phyloP scores from a whole-genome alignment of 1,284 basidiomycete species.

The Naganishia albida region DNA sequence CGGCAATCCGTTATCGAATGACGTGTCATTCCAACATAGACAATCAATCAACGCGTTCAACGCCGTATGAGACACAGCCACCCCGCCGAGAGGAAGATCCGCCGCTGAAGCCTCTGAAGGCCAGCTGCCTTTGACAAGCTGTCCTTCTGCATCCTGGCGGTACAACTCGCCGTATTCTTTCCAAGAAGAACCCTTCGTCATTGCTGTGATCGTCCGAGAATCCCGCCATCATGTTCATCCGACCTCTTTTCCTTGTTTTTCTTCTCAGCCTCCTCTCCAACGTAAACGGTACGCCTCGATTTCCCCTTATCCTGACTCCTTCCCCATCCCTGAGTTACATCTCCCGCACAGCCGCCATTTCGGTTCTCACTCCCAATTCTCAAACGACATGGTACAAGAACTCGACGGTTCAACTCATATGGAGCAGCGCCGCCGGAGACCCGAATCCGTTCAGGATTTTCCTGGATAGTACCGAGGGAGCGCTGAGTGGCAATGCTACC shows the following conservation, averaged over 20 bases:
- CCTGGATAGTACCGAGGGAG: conserved; percentile 41
- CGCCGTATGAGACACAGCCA: no score
- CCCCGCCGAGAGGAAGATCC: no score
- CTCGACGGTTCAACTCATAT: conserved; percentile 49
- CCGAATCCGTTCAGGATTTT: conserved; percentile 45
- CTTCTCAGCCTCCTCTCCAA: not conserved
- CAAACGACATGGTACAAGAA: conserved; percentile 48
- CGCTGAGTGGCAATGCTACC: conserved; percentile 41
- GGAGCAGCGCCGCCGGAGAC: conserved; percentile 44
- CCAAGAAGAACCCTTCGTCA: no score
- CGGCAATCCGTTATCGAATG: no score
- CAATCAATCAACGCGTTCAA: no score
- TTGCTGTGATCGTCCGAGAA: no score
- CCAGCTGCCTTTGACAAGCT: no score
- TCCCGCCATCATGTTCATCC: not conserved
- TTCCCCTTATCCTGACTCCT: not conserved
- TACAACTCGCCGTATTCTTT: no score
- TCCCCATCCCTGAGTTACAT: not conserved
- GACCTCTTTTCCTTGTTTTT: not conserved
- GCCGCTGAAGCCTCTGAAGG: no score
- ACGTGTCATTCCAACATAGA: no score
- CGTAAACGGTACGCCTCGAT: not conserved
- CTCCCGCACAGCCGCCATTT: conserved; percentile 40
- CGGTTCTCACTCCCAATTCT: conserved; percentile 44
- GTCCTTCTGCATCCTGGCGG: no score